Base-by-base conservation (phyloP, 1,139 yeast species). In the Diutina neorugosa region DNA sequence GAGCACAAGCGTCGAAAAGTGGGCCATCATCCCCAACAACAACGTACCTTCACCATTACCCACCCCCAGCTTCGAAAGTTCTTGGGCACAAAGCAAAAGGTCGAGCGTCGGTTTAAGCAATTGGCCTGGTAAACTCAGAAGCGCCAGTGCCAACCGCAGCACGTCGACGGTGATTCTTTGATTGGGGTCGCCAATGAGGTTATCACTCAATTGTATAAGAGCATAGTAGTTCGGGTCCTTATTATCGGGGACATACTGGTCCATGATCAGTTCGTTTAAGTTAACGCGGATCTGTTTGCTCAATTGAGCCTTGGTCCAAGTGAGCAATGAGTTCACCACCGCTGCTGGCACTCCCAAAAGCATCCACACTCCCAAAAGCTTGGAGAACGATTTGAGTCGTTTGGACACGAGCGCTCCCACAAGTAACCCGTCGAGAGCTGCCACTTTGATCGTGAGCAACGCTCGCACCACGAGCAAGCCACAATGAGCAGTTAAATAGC, bases 321-420 rank as follows among this genome's bases (percentile, higher is more conserved):
- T 76, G 55, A 91, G 75, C 57, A 86, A 67, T 0, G 96, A 80
- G 62, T 90, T 89, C 16, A 88, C 85, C 44, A 86, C 65, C 1
- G 96, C 80, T 1, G 96, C 95, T 0, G 98, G 98, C 5, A 90
- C 66, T 6, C 97, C 96, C 16, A 91, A 73, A 23, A 81, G 62
- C 85, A 91, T 81, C 97, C 97, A 91, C 64, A 81, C 76, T 0
- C 80, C 76, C 55, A 90, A 69, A 50, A 86, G 74, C 58, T 77
- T 74, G 54, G 85, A 70, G 63, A 91, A 91, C 52, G 74, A 75
- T 52, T 73, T 73, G 54, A 90, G 85, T 53, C 77, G 75, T 57
- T 86, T 89, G 47, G 85, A 78, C 40, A 91, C 89, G 58, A 91
- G 74, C 1, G 90, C 82, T 0, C 96, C 90, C 4, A 91, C 96